Base-by-base conservation (phyloP, 495 filamentous ascomycete species). In the Tuber aestivum region DNA sequence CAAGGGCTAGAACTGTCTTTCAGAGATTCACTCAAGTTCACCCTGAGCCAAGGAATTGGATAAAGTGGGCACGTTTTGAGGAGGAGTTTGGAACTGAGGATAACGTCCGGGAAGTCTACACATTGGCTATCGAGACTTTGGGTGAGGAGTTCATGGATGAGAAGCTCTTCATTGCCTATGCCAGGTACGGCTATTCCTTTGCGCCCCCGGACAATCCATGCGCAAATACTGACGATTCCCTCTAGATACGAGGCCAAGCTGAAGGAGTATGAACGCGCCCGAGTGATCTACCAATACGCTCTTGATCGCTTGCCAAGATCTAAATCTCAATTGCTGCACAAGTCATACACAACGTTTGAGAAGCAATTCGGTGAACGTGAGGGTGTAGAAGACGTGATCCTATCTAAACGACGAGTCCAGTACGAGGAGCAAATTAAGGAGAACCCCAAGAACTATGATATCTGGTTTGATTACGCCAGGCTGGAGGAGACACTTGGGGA, bases 101-200 rank as follows among this genome's bases (percentile, higher is more conserved):
- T 82, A 82, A 94, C 80, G 95, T 99, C 9, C 89, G 95, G 61
- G 94, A 98, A 77, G 95, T 98, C 12, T 97, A 94, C 83, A 94
- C 94, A 10, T 87, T 88, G 76, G 96, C 95, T 20, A 91, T 97
- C 45, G 94, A 97, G 80, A 92, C 92, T 4, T 85, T 99, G 35
- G 95, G 95, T 1, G 95, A 98, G 75, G 93, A 97, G 71, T 97
- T 97, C 79, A 95, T 97, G 87, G 96, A 98, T 76, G 95, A 99
- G 86, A 92, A 91, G 83, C 86, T 99, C 10, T 99, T 99, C 83
- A 92, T 94, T 76, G 92, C 93, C 0, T 99, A 97, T 83, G 94
- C 95, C 42, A 89, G 92, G 78, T 81, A 73, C 14, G 14, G 27
- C 35, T 35, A 35, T 35, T 65, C 32, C 27, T 35, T 1, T 71